Evolutionary conservation across 202 grass and related monocot species (phyloP).

Genomic region (Eragrostis tef): DNA sequence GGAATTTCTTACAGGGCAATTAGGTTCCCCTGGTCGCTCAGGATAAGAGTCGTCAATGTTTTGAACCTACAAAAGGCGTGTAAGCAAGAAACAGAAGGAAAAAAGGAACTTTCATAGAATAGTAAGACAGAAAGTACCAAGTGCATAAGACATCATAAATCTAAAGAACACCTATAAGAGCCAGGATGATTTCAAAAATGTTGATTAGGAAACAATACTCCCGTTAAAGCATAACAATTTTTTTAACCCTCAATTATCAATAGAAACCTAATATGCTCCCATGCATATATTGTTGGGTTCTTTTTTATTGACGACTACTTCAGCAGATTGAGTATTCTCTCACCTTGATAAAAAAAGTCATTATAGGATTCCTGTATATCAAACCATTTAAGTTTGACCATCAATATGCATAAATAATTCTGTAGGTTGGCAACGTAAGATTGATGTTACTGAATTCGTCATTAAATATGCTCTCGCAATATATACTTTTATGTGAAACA

Average conservation of each 20-base stretch:
- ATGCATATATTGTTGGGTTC: background rate
- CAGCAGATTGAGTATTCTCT: background rate
- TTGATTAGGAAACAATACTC: conserved; percentile 1
- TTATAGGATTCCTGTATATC: background rate
- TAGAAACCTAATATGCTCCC: background rate
- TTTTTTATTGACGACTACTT: background rate
- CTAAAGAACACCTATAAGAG: conserved; percentile 24
- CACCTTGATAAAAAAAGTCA: background rate
- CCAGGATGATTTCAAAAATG: conserved; percentile 13
- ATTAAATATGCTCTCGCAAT: background rate
- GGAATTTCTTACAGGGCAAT: conserved; percentile 82
- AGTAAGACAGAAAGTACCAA: conserved; percentile 26
- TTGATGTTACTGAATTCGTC: background rate
- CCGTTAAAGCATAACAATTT: background rate
- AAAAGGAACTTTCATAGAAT: conserved; percentile 28
- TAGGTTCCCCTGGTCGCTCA: conserved; percentile 67
- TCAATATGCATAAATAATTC: background rate
- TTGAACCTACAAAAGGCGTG: conserved; percentile 54
- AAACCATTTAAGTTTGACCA: background rate
- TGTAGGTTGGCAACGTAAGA: background rate
- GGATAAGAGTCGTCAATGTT: conserved; percentile 68
- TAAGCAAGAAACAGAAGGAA: conserved; percentile 36
- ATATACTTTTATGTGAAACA: background rate
- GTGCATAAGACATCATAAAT: conserved; percentile 11
- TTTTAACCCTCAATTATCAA: conserved; percentile 24